Base-by-base conservation (phyloP, 164 flowering plant species). In the Brasenia schreberi region DNA sequence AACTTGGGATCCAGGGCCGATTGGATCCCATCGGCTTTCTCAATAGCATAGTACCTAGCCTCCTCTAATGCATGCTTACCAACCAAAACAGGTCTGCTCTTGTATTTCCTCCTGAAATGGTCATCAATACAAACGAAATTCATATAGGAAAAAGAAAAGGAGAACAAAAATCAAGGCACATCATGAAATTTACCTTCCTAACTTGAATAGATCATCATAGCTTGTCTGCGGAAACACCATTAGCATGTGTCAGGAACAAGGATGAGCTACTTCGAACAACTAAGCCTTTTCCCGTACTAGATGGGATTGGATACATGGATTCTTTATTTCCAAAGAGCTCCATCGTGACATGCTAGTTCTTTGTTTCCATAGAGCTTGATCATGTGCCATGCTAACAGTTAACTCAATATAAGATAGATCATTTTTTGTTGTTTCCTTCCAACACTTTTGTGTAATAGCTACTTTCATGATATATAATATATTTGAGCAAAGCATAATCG, bases 61-160 rank as follows among this genome's bases (percentile, higher is more conserved):
- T 74, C 80, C 62, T 78, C 77, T 3, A 80, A 73, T 4, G 87
- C 88, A 69, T 82, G 81, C 0, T 74, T 72, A 18, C 84, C 65
- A 68, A 77, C 72, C 33, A 68, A 59, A 65, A 81, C 69, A 71
- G 76, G 77, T 66, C 78, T 82, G 43, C 78, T 63, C 63, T 65
- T 72, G 66, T 63, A 68, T 44, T 68, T 75, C 45, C 63, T 61
- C 19, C 63, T 23, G 33, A 23, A 61, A 61, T 61, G 18, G 12
- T 23, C 63, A 61, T 61, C 19, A 61, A 11, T n/a, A 61, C 18
- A n/a, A 18, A 18, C 7, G 23, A 61, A 61, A 5, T 33, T 33
- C 63, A 4, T 11, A 23, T 23, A 61, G 33, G 63, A 18, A n/a
- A 61, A n/a, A 17, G 62, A 18, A n/a, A 61, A 61, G 63, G 19